phyloP scores from a whole-genome alignment of 805 yeast genomes.

The Clavispora vitiphila region DNA sequence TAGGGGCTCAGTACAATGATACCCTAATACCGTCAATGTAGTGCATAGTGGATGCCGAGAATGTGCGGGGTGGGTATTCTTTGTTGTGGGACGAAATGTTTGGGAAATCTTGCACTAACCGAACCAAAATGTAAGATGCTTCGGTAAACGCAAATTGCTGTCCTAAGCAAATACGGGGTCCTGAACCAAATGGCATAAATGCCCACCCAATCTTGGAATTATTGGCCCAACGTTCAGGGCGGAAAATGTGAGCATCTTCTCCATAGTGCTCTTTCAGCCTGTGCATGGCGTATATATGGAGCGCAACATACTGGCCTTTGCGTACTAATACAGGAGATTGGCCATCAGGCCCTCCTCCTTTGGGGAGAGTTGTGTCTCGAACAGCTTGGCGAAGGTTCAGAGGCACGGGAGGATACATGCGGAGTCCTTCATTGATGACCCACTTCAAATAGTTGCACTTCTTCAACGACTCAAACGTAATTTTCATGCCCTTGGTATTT shows the following conservation, averaged over 20 bases:
- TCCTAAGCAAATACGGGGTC: conserved; percentile 13
- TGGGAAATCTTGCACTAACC: conserved; percentile 7
- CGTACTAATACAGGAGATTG: conserved; percentile 26
- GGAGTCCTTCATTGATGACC: conserved; percentile 43
- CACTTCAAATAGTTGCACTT: conserved; percentile 40
- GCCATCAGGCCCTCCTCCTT: conserved; percentile 43
- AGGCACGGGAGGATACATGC: conserved; percentile 52
- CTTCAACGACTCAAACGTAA: conserved; percentile 45
- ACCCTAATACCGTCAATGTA: conserved; percentile 9
- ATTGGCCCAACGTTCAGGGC: conserved; percentile 13
- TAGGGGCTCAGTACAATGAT: neutral
- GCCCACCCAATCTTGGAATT: conserved; percentile 7
- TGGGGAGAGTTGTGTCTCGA: conserved; percentile 43
- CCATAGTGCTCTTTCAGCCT: conserved; percentile 9
- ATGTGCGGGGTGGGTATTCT: conserved; percentile 7
- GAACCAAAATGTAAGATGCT: conserved; percentile 11
- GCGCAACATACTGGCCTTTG: conserved; percentile 9
- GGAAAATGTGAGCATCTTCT: conserved; percentile 8
- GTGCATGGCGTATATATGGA: conserved; percentile 10
- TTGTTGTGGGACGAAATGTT: conserved; percentile 1
- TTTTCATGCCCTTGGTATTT: conserved; percentile 14
- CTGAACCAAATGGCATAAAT: conserved; percentile 12
- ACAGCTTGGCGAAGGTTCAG: conserved; percentile 40
- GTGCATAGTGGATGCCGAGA: conserved; percentile 4
- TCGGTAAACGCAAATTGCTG: conserved; percentile 14